A percentile compares a stretch with the other conserved stretches of the same genome.
Evolutionary conservation across 768 basidiomycete species (phyloP).

Genomic region (Suillus americanus): DNA sequence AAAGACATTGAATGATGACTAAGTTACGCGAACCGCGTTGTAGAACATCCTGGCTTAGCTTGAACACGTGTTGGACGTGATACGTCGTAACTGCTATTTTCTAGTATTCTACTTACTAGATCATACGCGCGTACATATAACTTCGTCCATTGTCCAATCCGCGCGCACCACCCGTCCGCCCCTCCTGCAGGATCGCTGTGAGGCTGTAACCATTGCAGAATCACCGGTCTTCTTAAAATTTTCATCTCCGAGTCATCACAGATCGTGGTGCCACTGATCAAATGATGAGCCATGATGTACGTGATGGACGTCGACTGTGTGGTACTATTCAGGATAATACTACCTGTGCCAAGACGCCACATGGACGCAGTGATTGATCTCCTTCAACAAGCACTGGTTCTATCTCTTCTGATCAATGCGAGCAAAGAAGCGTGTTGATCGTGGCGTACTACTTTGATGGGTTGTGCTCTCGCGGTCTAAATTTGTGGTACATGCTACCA

Average conservation of each 20-base stretch:
- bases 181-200: neutral
- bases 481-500: neutral
- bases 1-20: conserved; percentile 9
- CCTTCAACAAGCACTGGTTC: neutral
- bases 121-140: neutral
- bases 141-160: neutral
- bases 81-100: neutral
- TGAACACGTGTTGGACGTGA: neutral
- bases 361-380: neutral
- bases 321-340: neutral
- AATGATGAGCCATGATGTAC: neutral
- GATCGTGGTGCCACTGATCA: neutral
- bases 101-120: neutral
- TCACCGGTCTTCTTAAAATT: too few species aligned
- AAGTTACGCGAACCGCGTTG: conserved; percentile 3
- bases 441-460: neutral
- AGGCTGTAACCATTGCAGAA: neutral
- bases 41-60: neutral
- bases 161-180: neutral
- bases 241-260: neutral
- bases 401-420: neutral
- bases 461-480: neutral
- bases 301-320: neutral
- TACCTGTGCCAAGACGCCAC: neutral
- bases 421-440: neutral